These are phyloP conservation scores for Glonium stellatum DNA, from an alignment of 495 filamentous ascomycete genomes.

Conservation along the genomic window DNA sequence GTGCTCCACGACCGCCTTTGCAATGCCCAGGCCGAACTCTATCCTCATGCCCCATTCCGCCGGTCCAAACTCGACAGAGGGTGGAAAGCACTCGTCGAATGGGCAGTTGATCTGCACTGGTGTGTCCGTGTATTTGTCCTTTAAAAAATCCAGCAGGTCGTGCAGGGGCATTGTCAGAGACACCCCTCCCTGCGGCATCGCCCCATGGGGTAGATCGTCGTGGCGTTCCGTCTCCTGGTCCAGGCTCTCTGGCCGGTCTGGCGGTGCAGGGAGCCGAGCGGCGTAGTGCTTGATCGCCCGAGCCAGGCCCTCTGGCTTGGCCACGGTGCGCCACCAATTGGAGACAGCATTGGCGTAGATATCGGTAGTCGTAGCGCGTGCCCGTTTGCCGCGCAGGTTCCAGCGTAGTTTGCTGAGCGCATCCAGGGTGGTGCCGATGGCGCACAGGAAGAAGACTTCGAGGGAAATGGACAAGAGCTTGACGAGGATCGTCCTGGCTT, in stretches of 20 bases:
- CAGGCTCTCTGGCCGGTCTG: neutral
- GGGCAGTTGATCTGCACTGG: neutral
- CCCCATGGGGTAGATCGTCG: neutral
- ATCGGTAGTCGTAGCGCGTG: neutral
- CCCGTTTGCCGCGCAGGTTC: neutral
- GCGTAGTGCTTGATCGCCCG: neutral
- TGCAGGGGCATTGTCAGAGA: neutral
- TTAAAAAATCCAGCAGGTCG: neutral
- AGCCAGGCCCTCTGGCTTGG: neutral
- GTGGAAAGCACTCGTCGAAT: neutral
- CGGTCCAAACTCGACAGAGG: neutral
- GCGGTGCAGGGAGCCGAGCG: neutral
- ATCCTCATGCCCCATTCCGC: neutral
- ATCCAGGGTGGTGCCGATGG: neutral
- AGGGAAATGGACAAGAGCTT: neutral
- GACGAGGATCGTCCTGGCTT: neutral
- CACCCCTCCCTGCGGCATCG: neutral
- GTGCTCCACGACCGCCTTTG: neutral
- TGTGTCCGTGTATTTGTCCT: neutral
- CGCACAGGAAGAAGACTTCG: neutral
- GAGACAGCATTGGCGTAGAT: neutral
- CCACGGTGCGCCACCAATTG: neutral
- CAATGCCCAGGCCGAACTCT: neutral
- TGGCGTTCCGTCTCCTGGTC: neutral
- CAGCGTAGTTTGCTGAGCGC: neutral